These are phyloP conservation scores for Aspergillus novofumigatus DNA, from an alignment of 2,329 filamentous ascomycete genomes.

Conservation along the genomic window DNA sequence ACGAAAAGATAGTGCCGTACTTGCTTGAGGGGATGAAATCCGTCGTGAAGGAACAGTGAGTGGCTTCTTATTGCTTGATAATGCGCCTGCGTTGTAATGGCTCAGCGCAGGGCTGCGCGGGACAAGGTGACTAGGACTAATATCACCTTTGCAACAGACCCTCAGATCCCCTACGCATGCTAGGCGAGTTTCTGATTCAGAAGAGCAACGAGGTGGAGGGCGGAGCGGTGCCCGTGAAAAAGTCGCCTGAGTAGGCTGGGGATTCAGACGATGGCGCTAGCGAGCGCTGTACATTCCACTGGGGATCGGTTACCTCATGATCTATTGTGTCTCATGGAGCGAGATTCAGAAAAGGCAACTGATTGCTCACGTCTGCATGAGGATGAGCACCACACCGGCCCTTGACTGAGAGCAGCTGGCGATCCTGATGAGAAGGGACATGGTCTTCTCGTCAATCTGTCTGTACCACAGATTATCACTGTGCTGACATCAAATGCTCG, in stretches of 20 bases:
- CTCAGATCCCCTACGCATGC: slow-evolving; percentile 61
- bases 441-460: background rate
- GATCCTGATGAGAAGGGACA: background rate
- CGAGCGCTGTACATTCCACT: background rate
- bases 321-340: background rate
- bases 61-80: slow-evolving; percentile 15
- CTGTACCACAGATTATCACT: background rate
- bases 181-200: slow-evolving; percentile 68
- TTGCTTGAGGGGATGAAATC: slow-evolving; percentile 72
- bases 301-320: background rate
- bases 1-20: slow-evolving; percentile 63
- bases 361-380: no score
- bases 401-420: background rate
- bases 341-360: background rate
- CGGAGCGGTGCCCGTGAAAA: slow-evolving; percentile 17
- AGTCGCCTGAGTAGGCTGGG: slow-evolving; percentile 21
- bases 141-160: slow-evolving; percentile 46
- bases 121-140: background rate
- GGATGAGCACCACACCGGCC: background rate
- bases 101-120: background rate
- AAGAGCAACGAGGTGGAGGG: slow-evolving; percentile 62
- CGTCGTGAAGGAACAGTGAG: slow-evolving; percentile 67
- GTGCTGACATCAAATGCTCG: background rate
- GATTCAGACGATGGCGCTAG: slow-evolving; percentile 2
- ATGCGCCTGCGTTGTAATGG: background rate